These are phyloP conservation scores for Harringtonia lauricola DNA, from an alignment of 2,329 filamentous ascomycete genomes.

Conservation along the genomic window DNA sequence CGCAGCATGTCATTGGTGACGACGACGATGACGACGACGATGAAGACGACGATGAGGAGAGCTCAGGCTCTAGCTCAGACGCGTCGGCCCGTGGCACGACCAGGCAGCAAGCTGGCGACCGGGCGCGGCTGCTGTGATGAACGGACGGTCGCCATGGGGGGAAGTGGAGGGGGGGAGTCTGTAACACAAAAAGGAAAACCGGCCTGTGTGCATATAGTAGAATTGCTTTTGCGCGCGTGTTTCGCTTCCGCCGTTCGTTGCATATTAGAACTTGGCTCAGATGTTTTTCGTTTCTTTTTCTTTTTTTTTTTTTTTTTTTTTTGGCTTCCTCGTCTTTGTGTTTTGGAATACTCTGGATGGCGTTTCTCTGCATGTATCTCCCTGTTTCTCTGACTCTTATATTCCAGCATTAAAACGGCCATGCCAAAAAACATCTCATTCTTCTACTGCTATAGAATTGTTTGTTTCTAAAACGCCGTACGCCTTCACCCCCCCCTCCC, in stretches of 20 bases:
- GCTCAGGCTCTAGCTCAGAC: too few relatives aligned
- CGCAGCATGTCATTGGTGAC: constrained; percentile 39
- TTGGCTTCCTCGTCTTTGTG: not conserved
- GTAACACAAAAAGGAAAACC: too few relatives aligned
- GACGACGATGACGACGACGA: constrained; percentile 27
- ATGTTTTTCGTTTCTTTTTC: not conserved
- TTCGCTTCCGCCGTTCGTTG: too few relatives aligned
- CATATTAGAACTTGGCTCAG: not conserved
- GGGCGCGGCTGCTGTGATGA: constrained; percentile 5
- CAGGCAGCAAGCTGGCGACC: too few relatives aligned
- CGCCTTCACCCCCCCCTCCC: too few relatives aligned
- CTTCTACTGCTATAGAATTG: too few relatives aligned
- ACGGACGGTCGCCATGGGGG: too few relatives aligned
- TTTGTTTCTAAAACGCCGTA: not conserved
- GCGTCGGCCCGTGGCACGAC: constrained; percentile 1
- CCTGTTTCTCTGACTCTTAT: too few relatives aligned
- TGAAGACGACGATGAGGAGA: constrained; percentile 9
- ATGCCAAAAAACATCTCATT: not conserved
- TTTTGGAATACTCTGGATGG: not conserved
- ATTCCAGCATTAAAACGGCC: too few relatives aligned
- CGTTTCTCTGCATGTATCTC: not conserved
- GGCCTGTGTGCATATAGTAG: too few relatives aligned
- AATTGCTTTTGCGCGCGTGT: too few relatives aligned
- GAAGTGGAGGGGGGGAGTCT: too few relatives aligned
- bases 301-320: not conserved